Evolutionary conservation across 2,329 filamentous ascomycete species (phyloP).

Genomic region (Nemania sp.): DNA sequence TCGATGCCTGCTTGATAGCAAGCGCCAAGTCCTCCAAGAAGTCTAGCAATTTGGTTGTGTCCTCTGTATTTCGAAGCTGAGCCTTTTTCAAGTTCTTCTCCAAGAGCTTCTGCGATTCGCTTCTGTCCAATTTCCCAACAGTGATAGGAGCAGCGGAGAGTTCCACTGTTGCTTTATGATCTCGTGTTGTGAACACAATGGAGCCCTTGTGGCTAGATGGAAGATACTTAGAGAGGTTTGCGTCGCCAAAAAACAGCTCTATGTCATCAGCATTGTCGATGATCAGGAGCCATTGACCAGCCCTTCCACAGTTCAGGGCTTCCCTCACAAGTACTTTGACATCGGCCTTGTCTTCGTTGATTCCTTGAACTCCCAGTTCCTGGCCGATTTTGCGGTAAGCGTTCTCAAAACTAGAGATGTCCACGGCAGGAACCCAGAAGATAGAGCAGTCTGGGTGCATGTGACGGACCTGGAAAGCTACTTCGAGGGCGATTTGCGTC

Average conservation of each 20-base stretch:
- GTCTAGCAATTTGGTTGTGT: background rate
- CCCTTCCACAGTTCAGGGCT: conserved; percentile 35
- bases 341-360: conserved; percentile 42
- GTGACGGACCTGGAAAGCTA: conserved; percentile 7
- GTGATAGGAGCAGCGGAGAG: background rate
- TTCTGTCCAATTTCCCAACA: background rate
- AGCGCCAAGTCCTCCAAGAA: background rate
- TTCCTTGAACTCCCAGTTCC: conserved; percentile 35
- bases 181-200: conserved; percentile 8
- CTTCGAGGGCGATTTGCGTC: conserved; percentile 17
- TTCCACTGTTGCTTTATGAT: background rate
- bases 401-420: conserved; percentile 13
- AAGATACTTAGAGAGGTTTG: conserved; percentile 33
- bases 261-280: conserved; percentile 34
- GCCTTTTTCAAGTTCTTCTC: background rate
- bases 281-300: conserved; percentile 22
- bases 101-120: background rate
- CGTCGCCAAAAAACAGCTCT: conserved; percentile 32
- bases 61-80: background rate
- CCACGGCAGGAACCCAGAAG: conserved; percentile 18
- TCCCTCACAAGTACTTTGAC: conserved; percentile 44
- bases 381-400: conserved; percentile 37
- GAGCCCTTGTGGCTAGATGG: conserved; percentile 33
- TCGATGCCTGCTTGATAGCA: background rate
- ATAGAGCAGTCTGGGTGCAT: conserved; percentile 8